phyloP scores from a whole-genome alignment of 352 stramenopile species.

The Elongisporangium undulatum region DNA sequence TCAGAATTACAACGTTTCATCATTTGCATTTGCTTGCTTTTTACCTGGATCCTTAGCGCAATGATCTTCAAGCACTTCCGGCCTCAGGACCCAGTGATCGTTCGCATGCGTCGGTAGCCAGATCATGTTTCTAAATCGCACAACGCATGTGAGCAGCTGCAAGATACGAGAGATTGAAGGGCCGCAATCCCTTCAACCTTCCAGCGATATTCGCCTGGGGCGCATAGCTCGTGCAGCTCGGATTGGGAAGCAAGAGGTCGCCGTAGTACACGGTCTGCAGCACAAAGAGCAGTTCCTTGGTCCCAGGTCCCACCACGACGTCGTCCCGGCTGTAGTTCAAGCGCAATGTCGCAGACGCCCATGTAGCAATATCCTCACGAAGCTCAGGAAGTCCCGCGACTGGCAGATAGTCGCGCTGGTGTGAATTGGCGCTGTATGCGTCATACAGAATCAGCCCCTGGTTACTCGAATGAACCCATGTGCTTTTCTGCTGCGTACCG shows the following conservation, averaged over 20 bases:
- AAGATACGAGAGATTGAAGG: neutral
- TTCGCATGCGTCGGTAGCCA: slow-evolving; percentile 79
- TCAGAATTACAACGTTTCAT: neutral
- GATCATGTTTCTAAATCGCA: slow-evolving; percentile 74
- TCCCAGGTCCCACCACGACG: slow-evolving; percentile 84
- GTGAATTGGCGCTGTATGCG: slow-evolving; percentile 55
- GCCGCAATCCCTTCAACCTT: slow-evolving; percentile 22
- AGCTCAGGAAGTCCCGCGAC: slow-evolving; percentile 72
- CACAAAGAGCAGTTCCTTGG: slow-evolving; percentile 87
- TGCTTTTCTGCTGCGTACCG: slow-evolving; percentile 41
- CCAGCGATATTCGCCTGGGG: slow-evolving; percentile 83
- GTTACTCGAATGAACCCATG: neutral
- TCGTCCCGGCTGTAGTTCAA: slow-evolving; percentile 69
- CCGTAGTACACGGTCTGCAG: slow-evolving; percentile 87
- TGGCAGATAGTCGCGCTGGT: slow-evolving; percentile 80
- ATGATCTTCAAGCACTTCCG: slow-evolving; percentile 76
- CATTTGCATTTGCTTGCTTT: neutral
- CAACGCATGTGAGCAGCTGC: slow-evolving; percentile 1
- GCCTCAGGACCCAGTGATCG: slow-evolving; percentile 75
- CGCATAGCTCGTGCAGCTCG: slow-evolving; percentile 83
- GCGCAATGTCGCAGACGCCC: slow-evolving; percentile 50
- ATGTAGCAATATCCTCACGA: slow-evolving; percentile 73
- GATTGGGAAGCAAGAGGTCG: slow-evolving; percentile 78
- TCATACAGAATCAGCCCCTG: neutral
- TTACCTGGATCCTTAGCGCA: slow-evolving; percentile 77